Conservation (phyloP, 2,329 filamentous ascomycete species). For the Arthrinium puccinioides region DNA sequence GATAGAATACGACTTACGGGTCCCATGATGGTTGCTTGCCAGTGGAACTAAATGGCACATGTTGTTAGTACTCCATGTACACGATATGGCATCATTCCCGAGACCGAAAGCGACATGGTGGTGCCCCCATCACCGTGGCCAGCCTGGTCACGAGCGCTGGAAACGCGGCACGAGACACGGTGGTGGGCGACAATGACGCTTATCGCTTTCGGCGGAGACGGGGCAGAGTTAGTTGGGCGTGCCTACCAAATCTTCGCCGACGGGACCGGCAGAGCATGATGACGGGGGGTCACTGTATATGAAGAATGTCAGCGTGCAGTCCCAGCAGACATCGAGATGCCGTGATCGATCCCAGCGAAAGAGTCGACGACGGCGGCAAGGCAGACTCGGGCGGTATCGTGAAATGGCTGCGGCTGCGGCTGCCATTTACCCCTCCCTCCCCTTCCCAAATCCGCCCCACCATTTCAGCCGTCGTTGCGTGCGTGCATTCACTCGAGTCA, state of each 20-base stretch:
- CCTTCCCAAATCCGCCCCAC: conserved; percentile 17
- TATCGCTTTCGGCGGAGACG: conserved; percentile 18
- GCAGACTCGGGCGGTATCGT: neutral
- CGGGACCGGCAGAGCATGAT: conserved; percentile 94
- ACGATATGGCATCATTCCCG: too few relatives aligned
- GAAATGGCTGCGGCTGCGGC: too few relatives aligned
- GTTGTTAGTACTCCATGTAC: neutral
- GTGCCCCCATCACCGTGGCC: conserved; percentile 13
- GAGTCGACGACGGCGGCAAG: neutral
- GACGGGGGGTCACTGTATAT: conserved; percentile 83
- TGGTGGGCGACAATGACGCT: conserved; percentile 6
- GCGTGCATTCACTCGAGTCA: too few relatives aligned
- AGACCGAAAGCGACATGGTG: neutral
- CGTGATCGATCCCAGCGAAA: too few relatives aligned
- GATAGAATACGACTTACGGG: conserved; percentile 79
- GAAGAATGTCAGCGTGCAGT: neutral
- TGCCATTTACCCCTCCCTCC: conserved; percentile 2
- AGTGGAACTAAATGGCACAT: conserved; percentile 72
- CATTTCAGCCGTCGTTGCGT: too few relatives aligned
- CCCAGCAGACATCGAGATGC: too few relatives aligned
- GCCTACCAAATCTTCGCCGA: conserved; percentile 95
- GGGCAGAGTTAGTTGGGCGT: neutral
- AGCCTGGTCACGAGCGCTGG: conserved; percentile 13
- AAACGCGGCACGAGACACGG: conserved; percentile 7
- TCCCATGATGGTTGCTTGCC: conserved; percentile 99